Percentiles rank a stretch among this genome's conserved stretches.
Evolutionary conservation across 805 yeast species (phyloP).

Genomic region (Wickerhamomyces chaumierensis): DNA sequence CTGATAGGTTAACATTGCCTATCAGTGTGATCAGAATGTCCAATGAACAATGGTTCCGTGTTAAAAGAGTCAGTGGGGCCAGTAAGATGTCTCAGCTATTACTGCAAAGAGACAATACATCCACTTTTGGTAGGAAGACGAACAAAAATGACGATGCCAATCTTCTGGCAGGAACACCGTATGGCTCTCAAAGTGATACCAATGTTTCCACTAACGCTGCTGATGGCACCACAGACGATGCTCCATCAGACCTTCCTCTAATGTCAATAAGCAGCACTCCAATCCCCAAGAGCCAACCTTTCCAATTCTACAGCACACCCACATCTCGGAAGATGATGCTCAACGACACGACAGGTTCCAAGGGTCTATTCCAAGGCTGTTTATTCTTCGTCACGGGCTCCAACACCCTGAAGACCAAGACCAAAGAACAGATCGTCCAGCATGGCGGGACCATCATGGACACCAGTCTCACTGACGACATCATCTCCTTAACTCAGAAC

Average conservation of each 20-base stretch:
- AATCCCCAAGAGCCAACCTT: too few species aligned
- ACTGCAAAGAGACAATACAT: not conserved
- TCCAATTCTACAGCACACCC: too few species aligned
- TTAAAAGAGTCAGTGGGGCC: constrained; percentile 23
- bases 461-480: not conserved
- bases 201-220: too few species aligned
- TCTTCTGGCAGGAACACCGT: too few species aligned
- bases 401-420: constrained; percentile 16
- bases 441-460: constrained; percentile 31
- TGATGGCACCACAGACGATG: too few species aligned
- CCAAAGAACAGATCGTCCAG: constrained; percentile 23
- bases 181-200: too few species aligned
- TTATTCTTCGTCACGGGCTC: constrained; percentile 29
- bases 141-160: too few species aligned
- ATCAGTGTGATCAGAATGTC: constrained; percentile 23
- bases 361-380: constrained; percentile 24
- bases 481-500: not conserved
- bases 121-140: not conserved
- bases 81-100: too few species aligned
- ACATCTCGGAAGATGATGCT: too few species aligned
- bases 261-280: too few species aligned
- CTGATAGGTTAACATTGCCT: constrained; percentile 12
- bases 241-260: too few species aligned
- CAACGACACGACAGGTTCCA: constrained; percentile 17
- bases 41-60: constrained; percentile 23